These are phyloP conservation scores for Termitomyces sp. DNA, from an alignment of 768 basidiomycete species.

Conservation along the genomic window DNA sequence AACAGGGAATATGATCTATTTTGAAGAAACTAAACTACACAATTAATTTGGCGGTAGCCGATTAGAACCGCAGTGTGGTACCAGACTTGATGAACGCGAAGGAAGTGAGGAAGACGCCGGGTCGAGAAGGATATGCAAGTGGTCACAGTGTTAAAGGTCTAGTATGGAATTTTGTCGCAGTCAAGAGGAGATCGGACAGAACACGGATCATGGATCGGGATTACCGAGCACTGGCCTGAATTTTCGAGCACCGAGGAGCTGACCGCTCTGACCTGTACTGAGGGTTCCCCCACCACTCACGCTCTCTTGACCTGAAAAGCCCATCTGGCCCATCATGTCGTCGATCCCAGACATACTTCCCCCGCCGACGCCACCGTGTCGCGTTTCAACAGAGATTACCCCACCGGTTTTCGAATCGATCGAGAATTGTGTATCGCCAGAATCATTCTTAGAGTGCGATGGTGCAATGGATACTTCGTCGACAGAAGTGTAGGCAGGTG, in stretches of 20 bases:
- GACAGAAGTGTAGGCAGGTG: conserved; percentile 34
- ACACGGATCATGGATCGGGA: conserved; percentile 4
- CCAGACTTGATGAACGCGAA: background rate
- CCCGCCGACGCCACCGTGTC: conserved; percentile 12
- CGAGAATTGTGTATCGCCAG: conserved; percentile 30
- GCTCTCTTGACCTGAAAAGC: conserved; percentile 9
- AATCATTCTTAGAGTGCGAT: conserved; percentile 25
- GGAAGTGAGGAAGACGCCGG: too few species aligned
- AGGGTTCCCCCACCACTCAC: conserved; percentile 19
- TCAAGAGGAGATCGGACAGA: background rate
- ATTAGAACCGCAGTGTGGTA: background rate
- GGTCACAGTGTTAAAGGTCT: background rate
- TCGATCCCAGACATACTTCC: conserved; percentile 21
- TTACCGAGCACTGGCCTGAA: conserved; percentile 9
- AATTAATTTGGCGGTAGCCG: background rate
- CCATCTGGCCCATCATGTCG: conserved; percentile 23
- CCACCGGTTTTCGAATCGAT: conserved; percentile 21
- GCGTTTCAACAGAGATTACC: background rate
- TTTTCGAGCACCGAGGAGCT: background rate
- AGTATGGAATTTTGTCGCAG: background rate
- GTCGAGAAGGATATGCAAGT: background rate
- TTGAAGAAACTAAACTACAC: background rate
- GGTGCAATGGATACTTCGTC: conserved; percentile 18
- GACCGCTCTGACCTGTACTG: conserved; percentile 19
- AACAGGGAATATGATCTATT: too few species aligned